phyloP scores from a whole-genome alignment of 1,284 basidiomycete genomes.

The Pascua guehoae region DNA sequence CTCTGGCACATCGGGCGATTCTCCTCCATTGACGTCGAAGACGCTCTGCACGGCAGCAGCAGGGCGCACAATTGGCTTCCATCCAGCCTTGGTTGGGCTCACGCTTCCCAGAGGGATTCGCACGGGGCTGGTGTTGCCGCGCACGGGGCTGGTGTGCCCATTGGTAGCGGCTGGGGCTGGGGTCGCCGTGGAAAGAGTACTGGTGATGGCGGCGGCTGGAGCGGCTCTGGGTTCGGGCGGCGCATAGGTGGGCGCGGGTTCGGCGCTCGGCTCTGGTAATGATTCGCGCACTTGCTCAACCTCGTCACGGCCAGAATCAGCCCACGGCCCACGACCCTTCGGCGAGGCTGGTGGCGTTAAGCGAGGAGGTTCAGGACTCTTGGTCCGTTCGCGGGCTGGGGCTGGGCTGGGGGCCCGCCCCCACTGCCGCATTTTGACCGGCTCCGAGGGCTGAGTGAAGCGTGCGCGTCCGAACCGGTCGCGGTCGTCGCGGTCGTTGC shows the following conservation, averaged over 20 bases:
- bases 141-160: background rate
- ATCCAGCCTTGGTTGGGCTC: slow-evolving; percentile 3
- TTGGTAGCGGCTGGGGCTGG: background rate
- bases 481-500: slow-evolving; percentile 6
- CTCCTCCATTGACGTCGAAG: background rate
- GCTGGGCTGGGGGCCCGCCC: slow-evolving; percentile 3
- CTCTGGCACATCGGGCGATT: slow-evolving; percentile 3
- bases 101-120: background rate
- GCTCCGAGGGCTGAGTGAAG: background rate
- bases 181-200: background rate
- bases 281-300: background rate
- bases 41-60: background rate
- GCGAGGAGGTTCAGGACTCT: background rate
- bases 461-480: slow-evolving; percentile 1
- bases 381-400: background rate
- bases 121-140: background rate
- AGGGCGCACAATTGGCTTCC: slow-evolving; percentile 1
- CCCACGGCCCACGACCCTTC: no score
- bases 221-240: background rate
- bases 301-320: no score
- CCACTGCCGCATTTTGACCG: slow-evolving; percentile 19
- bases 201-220: background rate
- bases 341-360: background rate
- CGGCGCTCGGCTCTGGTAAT: background rate
- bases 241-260: background rate